Conservation (phyloP, 768 basidiomycete genomes). For the Paxillus involutus region DNA sequence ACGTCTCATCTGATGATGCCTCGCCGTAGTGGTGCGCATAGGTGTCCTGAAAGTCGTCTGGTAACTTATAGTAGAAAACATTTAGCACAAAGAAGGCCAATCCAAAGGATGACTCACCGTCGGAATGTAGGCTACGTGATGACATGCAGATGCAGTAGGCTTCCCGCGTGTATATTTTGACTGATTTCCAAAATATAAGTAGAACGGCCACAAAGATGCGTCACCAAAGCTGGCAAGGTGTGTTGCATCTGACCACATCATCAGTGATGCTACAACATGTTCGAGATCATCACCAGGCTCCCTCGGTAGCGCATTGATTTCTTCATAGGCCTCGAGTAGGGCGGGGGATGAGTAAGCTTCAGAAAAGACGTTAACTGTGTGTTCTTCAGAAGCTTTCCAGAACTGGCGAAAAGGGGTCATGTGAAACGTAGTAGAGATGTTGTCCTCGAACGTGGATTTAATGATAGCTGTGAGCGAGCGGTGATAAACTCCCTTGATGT, state of each 20-base stretch:
- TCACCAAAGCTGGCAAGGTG: constrained; percentile 18
- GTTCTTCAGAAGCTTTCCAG: neutral
- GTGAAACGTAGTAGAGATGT: too few species aligned
- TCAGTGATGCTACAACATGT: constrained; percentile 9
- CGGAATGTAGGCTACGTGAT: constrained; percentile 12
- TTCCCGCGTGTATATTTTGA: constrained; percentile 12
- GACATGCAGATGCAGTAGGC: constrained; percentile 3
- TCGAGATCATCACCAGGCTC: neutral
- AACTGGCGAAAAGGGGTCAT: neutral
- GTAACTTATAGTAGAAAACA: neutral
- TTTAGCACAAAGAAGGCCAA: too few species aligned
- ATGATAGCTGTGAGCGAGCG: neutral
- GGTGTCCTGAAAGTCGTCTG: neutral
- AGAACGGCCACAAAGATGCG: constrained; percentile 11
- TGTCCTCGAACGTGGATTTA: neutral
- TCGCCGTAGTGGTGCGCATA: too few species aligned
- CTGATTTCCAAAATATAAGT: constrained; percentile 12
- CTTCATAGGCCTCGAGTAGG: neutral
- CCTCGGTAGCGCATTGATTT: constrained; percentile 1
- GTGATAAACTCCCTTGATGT: neutral
- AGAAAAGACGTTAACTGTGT: neutral
- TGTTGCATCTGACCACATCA: constrained; percentile 24
- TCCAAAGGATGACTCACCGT: neutral
- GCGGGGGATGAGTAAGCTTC: neutral
- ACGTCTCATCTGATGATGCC: too few species aligned